phyloP scores from a whole-genome alignment of 495 filamentous ascomycete species.

The Aspergillus mulundensis region DNA sequence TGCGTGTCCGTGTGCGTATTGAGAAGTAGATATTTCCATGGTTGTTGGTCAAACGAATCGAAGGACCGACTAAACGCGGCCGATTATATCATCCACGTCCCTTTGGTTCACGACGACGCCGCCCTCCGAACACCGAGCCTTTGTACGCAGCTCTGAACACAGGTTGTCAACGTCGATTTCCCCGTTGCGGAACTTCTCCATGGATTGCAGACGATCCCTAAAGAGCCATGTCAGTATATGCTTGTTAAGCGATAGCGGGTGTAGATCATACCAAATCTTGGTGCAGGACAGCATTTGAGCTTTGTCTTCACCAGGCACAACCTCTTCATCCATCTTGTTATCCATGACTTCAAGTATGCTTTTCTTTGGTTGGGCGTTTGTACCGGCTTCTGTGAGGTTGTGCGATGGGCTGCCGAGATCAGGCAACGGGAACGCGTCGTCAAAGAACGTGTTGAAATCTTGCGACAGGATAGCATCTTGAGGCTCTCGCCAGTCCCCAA shows the following conservation, averaged over 20 bases:
- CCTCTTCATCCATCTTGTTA: constrained; percentile 59
- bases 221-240: constrained; percentile 20
- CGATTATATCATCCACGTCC: constrained; percentile 80
- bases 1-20: constrained; percentile 16
- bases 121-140: constrained; percentile 90
- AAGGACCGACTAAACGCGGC: constrained; percentile 33
- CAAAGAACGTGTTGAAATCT: constrained; percentile 76
- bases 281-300: constrained; percentile 74
- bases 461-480: constrained; percentile 69
- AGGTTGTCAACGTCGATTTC: constrained; percentile 90
- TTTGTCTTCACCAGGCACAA: constrained; percentile 60
- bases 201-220: constrained; percentile 89
- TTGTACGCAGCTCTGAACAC: constrained; percentile 89
- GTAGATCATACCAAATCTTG: constrained; percentile 76
- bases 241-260: neutral
- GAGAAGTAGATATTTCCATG: neutral
- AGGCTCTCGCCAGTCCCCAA: constrained; percentile 89
- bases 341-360: constrained; percentile 74
- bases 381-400: constrained; percentile 48
- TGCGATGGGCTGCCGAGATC: constrained; percentile 76
- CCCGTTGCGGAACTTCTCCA: constrained; percentile 79
- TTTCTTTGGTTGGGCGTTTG: constrained; percentile 52
- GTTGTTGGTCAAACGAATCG: neutral
- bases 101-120: constrained; percentile 89
- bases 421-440: constrained; percentile 75